Conservation (phyloP, 352 stramenopile species). For the Phytophthora meadii region DNA sequence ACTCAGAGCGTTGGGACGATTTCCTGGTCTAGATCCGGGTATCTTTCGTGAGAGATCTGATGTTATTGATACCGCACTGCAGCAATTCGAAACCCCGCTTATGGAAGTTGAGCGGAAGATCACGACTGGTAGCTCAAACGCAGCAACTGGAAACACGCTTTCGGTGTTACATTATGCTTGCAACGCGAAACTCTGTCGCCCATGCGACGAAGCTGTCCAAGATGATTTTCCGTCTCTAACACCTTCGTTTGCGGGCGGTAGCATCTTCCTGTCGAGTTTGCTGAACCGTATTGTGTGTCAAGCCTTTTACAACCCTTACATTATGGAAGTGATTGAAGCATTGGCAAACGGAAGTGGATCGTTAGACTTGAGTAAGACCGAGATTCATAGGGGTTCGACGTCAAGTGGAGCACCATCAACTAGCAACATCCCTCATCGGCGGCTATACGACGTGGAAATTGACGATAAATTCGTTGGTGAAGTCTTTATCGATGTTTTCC, state of each 20-base stretch:
- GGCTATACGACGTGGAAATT: constrained; percentile 50
- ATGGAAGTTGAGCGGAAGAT: constrained; percentile 13
- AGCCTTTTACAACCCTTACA: constrained; percentile 85
- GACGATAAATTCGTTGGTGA: constrained; percentile 46
- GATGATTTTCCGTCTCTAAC: constrained; percentile 64
- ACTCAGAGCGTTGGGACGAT: constrained; percentile 55
- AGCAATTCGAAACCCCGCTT: constrained; percentile 43
- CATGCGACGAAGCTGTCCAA: constrained; percentile 49
- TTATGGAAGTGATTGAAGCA: constrained; percentile 64
- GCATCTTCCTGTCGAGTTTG: constrained; percentile 60
- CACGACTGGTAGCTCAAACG: not conserved
- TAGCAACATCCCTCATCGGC: not conserved
- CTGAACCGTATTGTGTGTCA: constrained; percentile 77
- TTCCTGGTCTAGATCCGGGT: constrained; percentile 53
- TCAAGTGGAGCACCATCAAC: not conserved
- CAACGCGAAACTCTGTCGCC: constrained; percentile 63
- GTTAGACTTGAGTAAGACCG: not conserved
- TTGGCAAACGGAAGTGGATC: constrained; percentile 47
- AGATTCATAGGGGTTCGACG: not conserved
- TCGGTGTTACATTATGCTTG: constrained; percentile 52
- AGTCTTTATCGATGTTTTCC: constrained; percentile 56
- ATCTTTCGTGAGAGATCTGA: constrained; percentile 51
- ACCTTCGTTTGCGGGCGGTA: constrained; percentile 60
- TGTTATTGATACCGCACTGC: constrained; percentile 43
- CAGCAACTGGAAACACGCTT: constrained; percentile 37